Conservation (phyloP, 2,329 filamentous ascomycete genomes). For the Alternaria gaisen region DNA sequence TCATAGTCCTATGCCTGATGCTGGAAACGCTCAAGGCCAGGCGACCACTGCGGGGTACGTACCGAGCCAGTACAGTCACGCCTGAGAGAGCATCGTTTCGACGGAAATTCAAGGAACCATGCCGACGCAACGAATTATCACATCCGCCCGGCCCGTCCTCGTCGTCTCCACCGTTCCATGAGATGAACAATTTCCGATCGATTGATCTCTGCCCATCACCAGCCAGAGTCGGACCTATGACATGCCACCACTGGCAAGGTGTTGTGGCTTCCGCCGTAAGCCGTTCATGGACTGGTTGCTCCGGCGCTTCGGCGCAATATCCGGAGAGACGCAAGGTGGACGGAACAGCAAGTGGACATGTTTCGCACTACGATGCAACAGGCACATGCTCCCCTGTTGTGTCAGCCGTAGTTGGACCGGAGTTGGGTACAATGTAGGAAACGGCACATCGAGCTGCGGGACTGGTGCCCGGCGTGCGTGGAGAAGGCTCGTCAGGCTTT, state of each 20-base stretch:
- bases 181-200: conserved; percentile 15
- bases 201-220: conserved; percentile 8
- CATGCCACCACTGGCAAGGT: conserved; percentile 7
- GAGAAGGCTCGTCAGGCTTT: conserved; percentile 11
- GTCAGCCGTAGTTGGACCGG: conserved; percentile 23
- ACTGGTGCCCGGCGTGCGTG: conserved; percentile 11
- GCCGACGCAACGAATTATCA: conserved; percentile 11
- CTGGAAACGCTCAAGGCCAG: conserved; percentile 26
- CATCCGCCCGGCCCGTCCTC: conserved; percentile 11
- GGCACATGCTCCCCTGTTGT: conserved; percentile 22
- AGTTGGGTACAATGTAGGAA: conserved; percentile 13
- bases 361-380: conserved; percentile 14
- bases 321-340: conserved; percentile 19
- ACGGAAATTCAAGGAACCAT: conserved; percentile 8
- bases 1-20: conserved; percentile 28
- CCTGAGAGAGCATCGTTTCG: conserved; percentile 19
- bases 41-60: conserved; percentile 26
- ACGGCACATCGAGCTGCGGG: conserved; percentile 10
- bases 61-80: conserved; percentile 32
- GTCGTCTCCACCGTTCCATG: conserved; percentile 6
- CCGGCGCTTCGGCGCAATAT: conserved; percentile 23
- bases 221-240: conserved; percentile 15
- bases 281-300: conserved; percentile 14
- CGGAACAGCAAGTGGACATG: conserved; percentile 17
- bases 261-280: conserved; percentile 15